Percentiles rank a stretch among this genome's conserved stretches.
Conservation (phyloP, 257 asterid species). For the Mentha longifolia region DNA sequence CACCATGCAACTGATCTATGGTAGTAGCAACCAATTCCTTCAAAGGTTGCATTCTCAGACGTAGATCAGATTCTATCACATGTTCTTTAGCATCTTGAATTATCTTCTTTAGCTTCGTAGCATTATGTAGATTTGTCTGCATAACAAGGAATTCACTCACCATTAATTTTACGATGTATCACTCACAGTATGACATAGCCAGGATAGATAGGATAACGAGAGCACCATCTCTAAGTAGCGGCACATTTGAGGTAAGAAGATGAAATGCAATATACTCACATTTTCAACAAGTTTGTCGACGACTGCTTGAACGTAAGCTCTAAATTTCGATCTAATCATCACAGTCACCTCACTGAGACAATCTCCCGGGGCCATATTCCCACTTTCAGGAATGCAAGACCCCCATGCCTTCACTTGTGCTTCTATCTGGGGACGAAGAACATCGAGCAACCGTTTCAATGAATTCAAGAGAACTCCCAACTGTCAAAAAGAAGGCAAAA, state of each 20-base stretch:
- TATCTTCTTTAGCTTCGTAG: conserved; percentile 82
- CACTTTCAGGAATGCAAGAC: conserved; percentile 77
- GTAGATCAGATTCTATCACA: conserved; percentile 66
- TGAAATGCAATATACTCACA: conserved; percentile 48
- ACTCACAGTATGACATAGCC: neutral
- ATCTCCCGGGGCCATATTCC: conserved; percentile 69
- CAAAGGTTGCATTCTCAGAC: conserved; percentile 73
- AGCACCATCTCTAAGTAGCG: neutral
- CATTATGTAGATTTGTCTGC: conserved; percentile 76
- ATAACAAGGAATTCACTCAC: neutral
- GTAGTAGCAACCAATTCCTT: conserved; percentile 67
- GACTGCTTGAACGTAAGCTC: conserved; percentile 79
- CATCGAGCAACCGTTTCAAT: conserved; percentile 83
- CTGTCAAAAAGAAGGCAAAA: conserved; percentile 45
- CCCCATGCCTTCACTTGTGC: conserved; percentile 76
- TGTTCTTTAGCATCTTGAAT: conserved; percentile 82
- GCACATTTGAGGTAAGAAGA: neutral
- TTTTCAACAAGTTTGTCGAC: conserved; percentile 84
- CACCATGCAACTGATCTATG: conserved; percentile 62
- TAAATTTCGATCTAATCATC: conserved; percentile 81
- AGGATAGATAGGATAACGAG: neutral
- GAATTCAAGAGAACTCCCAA: conserved; percentile 87
- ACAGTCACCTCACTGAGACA: conserved; percentile 83
- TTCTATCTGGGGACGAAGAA: conserved; percentile 73
- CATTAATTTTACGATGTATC: no score